These are phyloP conservation scores for Parasarocladium wereldwijsianum DNA, from an alignment of 2,329 filamentous ascomycete species.

Conservation along the genomic window DNA sequence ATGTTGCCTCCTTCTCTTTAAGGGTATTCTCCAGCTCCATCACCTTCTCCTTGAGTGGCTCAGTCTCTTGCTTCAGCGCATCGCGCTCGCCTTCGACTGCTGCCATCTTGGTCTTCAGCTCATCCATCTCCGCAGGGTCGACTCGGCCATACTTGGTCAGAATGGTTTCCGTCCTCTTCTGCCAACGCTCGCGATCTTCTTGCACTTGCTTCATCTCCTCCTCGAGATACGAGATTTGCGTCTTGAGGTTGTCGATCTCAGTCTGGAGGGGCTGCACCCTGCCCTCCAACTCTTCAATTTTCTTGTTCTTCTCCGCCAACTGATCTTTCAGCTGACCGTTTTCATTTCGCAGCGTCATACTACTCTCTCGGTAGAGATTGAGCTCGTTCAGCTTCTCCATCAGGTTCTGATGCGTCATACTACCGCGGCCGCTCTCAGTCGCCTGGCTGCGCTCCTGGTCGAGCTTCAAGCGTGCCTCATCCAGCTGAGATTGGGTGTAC, in stretches of 20 bases:
- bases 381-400: slow-evolving; percentile 93
- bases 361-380: slow-evolving; percentile 92
- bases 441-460: slow-evolving; percentile 74
- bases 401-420: slow-evolving; percentile 72
- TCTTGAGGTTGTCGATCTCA: slow-evolving; percentile 69
- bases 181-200: slow-evolving; percentile 86
- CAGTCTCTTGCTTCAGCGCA: slow-evolving; percentile 31
- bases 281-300: slow-evolving; percentile 57
- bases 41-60: slow-evolving; percentile 38
- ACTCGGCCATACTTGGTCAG: slow-evolving; percentile 91
- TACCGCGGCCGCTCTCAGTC: slow-evolving; percentile 56
- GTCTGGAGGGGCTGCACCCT: slow-evolving; percentile 73
- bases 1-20: slow-evolving; percentile 38
- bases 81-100: slow-evolving; percentile 52
- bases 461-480: slow-evolving; percentile 76
- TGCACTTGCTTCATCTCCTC: slow-evolving; percentile 81
- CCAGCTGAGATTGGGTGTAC: slow-evolving; percentile 73
- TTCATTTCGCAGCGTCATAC: slow-evolving; percentile 77
- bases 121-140: slow-evolving; percentile 84
- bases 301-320: slow-evolving; percentile 58
- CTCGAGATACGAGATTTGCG: slow-evolving; percentile 64
- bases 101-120: slow-evolving; percentile 65
- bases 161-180: slow-evolving; percentile 90
- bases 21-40: slow-evolving; percentile 34
- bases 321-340: slow-evolving; percentile 64